A percentile compares a stretch with the other conserved stretches of the same genome.
These are phyloP conservation scores for Fusarium papillatum DNA, from an alignment of 2,329 filamentous ascomycete genomes.

Conservation along the genomic window DNA sequence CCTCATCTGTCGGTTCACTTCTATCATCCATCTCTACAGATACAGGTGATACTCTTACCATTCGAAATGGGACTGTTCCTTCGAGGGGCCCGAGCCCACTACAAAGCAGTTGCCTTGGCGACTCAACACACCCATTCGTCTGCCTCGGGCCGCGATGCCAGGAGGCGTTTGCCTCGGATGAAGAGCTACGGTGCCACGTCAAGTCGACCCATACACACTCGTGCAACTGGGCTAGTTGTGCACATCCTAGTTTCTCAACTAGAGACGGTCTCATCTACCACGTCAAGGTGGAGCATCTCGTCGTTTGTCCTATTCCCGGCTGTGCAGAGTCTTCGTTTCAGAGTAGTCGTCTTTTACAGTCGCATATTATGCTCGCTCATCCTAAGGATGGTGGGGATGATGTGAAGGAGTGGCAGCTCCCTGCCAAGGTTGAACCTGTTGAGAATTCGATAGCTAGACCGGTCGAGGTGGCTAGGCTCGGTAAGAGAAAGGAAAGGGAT, in stretches of 20 bases:
- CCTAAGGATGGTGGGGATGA: constrained; percentile 32
- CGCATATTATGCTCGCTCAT: constrained; percentile 55
- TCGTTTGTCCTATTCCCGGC: constrained; percentile 55
- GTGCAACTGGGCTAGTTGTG: constrained; percentile 57
- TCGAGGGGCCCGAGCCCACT: constrained; percentile 45
- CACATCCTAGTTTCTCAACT: constrained; percentile 51
- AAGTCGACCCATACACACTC: constrained; percentile 47
- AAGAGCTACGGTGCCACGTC: constrained; percentile 42
- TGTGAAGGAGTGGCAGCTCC: constrained; percentile 46
- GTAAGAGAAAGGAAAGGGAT: constrained; percentile 24
- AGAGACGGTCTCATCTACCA: constrained; percentile 56
- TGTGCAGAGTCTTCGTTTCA: constrained; percentile 54
- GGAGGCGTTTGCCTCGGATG: constrained; percentile 38
- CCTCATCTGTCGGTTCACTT: constrained; percentile 47
- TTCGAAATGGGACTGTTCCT: constrained; percentile 9
- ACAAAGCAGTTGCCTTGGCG: constrained; percentile 23
- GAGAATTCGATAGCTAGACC: neutral
- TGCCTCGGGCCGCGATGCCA: constrained; percentile 47
- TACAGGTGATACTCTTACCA: constrained; percentile 36
- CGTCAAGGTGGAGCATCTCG: constrained; percentile 58
- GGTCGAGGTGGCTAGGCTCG: neutral
- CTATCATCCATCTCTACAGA: constrained; percentile 49
- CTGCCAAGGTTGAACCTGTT: neutral
- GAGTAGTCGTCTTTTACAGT: constrained; percentile 50
- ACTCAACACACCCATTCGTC: constrained; percentile 34